Evolutionary conservation across 441 rosid genomes (phyloP), one percentile per base, ranked within the genome.

Genomic region (Arabidopsis hybrid): DNA sequence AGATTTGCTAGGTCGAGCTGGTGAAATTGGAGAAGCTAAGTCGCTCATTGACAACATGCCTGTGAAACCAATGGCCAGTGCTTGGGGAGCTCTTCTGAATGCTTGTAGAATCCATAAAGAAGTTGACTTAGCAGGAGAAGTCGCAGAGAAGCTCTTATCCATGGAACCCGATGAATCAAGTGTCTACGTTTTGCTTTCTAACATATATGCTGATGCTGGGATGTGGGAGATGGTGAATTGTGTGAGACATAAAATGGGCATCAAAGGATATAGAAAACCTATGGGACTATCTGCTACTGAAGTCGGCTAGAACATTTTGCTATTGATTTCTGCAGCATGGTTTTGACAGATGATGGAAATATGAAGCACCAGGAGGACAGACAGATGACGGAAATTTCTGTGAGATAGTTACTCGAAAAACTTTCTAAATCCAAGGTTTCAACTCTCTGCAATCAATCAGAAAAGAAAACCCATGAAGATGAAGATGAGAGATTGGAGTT

Each of bases 51-150:
- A 74, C 1, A 75, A 11, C 51, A 71, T 78, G 78, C 76, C 75
- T 34, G 67, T 71, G 73, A 65, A 75, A 67, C 70, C 80, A 4
- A 74, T 74, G 72, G 80, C 82, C 31, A 71, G 80, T 59, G 80
- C 65, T 71, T 85, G 65, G 88, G 83, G 69, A 74, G 85, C 84
- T 67, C 70, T 81, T 38, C 64, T 81, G 75, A 66, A 45, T 51
- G 84, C 82, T 21, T 78, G 84, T 52, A 81, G 76, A 71, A 52
- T 75, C 78, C 77, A 81, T 64, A 75, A 73, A 67, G 62, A 77
- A 38, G 67, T 81, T 7, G 75, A 58, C 36, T 67, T 78, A 59
- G 84, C 77, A 58, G 80, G 78, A 75, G 79, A 81, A 71, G 64
- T 81, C 3, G 76, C 72, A 1, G 73, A 81, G 58, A 78, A 74